Evolutionary conservation across 805 yeast genomes (phyloP).

Genomic region (Middelhovenomyces tepae): DNA sequence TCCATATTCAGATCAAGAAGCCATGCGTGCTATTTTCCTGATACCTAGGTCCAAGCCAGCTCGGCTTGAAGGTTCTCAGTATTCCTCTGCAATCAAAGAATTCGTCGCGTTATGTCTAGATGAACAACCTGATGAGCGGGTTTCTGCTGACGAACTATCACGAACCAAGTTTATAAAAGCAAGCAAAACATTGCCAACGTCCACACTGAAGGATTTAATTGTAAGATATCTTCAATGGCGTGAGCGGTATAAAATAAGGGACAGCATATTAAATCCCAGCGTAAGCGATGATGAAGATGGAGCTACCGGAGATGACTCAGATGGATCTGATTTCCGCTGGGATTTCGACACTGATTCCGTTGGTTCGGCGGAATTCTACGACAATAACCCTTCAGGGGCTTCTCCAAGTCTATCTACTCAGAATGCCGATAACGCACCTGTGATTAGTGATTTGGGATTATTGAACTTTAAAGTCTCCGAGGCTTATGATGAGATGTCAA

Average conservation of each 20-base stretch:
- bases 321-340: constrained; percentile 53
- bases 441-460: no score
- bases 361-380: no score
- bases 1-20: constrained; percentile 93
- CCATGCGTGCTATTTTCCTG: constrained; percentile 87
- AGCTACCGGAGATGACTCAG: constrained; percentile 33
- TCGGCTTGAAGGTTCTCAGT: constrained; percentile 81
- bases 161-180: constrained; percentile 64
- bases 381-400: no score
- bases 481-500: no score
- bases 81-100: constrained; percentile 69
- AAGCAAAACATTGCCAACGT: constrained; percentile 52
- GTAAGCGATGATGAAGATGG: constrained; percentile 16
- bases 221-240: constrained; percentile 45
- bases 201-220: constrained; percentile 62
- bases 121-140: constrained; percentile 84
- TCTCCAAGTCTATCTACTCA: no score
- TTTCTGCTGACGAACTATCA: constrained; percentile 73
- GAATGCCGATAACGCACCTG: no score
- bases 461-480: no score
- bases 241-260: constrained; percentile 41
- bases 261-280: constrained; percentile 27
- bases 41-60: constrained; percentile 93
- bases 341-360: no score
- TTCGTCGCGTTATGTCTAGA: constrained; percentile 86